Base-by-base conservation (phyloP, 352 stramenopile species). In the Blastocystis sp. region DNA sequence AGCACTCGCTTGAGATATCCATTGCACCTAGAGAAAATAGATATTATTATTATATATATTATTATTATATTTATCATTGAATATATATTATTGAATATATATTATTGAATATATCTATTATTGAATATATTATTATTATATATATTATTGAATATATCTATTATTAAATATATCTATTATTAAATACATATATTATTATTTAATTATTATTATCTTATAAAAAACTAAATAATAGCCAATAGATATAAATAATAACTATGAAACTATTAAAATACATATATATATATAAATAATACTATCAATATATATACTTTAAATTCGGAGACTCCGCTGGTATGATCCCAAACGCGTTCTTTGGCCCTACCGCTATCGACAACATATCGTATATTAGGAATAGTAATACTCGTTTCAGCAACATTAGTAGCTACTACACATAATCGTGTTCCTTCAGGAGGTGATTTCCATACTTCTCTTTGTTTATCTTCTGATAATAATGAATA, bases 381-480 rank as follows among this genome's bases (percentile, higher is more conserved):
- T 33, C 86, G 54, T 31, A 77, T 75, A 1, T 76, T 78, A 5
- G 83, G 83, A 49, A 94, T 93, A 18, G 84, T 94, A 30, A 94
- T 68, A 30, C 80, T 93, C 10, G 89, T 97, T 73, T 97, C 90
- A 0, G 89, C 88, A 35, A 98, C 89, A 68, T 97, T 96, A 13
- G 89, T 98, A 10, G 88, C 82, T 16, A 96, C 75, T 2, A 98
- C 86, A 33, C 96, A 80, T 19, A 95, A 70, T 1, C 88, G 78
- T 43, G 86, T 73, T 46, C 77, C 77, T 28, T 88, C 77, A 1
- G 85, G 82, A 0, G 84, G 75, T 1, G 84, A 58, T 13, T 86
- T 72, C 70, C 86, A 86, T 4, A 88, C 75, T 58, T 75, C 80
- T 67, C 89, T 83, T 72, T 96, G 88, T 52, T 95, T 81, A 48